Percentiles rank a stretch among this genome's conserved stretches.
phyloP scores from a whole-genome alignment of 805 yeast species.

The Zygoascus flipseniorum region DNA sequence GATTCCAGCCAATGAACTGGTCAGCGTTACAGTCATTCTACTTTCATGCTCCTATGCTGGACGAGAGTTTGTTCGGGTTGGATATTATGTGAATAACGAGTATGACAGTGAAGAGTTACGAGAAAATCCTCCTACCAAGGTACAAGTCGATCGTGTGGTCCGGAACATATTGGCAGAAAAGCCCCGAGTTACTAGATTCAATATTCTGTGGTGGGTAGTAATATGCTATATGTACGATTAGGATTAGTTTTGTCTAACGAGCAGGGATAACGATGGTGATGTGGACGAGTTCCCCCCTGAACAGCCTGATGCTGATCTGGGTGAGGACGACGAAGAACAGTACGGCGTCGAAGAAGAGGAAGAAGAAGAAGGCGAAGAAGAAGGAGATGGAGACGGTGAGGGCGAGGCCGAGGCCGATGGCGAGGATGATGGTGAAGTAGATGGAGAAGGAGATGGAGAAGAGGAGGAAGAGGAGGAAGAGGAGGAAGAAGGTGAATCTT shows the following conservation, averaged over 20 bases:
- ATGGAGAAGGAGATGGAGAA: conserved; percentile 33
- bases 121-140: conserved; percentile 89
- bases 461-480: conserved; percentile 29
- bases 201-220: conserved; percentile 68
- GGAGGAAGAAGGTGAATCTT: conserved; percentile 27
- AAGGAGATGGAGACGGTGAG: conserved; percentile 49
- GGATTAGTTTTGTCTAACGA: too few relatives aligned
- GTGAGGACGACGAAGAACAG: conserved; percentile 50
- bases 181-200: conserved; percentile 94
- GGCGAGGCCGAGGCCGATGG: conserved; percentile 14
- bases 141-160: conserved; percentile 87
- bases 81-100: conserved; percentile 95
- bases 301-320: conserved; percentile 55
- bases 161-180: conserved; percentile 93
- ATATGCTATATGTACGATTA: too few relatives aligned
- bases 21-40: conserved; percentile 88
- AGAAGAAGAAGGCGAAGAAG: conserved; percentile 37
- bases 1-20: conserved; percentile 93
- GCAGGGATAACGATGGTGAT: conserved; percentile 52
- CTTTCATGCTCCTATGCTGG: conserved; percentile 90
- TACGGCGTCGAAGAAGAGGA: conserved; percentile 30
- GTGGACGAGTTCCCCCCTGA: conserved; percentile 72
- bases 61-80: conserved; percentile 92
- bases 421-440: conserved; percentile 23
- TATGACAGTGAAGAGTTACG: conserved; percentile 89